These are phyloP conservation scores for Eucalyptus cloeziana DNA, from an alignment of 345 rosid species.

Conservation along the genomic window DNA sequence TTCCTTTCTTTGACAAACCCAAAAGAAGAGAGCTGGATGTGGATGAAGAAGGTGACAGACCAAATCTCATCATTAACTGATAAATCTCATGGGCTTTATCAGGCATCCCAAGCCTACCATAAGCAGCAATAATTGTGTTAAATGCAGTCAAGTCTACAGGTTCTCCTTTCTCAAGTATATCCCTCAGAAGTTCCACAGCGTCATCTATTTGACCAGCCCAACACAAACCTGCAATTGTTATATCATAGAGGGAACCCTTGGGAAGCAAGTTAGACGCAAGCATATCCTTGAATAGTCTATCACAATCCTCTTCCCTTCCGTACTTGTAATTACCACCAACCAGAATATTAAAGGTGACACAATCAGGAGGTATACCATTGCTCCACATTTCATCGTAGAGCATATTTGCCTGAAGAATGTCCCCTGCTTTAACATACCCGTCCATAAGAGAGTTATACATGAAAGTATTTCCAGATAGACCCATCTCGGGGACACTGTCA, in stretches of 20 bases:
- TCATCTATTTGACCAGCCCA: slow-evolving; percentile 54
- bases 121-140: slow-evolving; percentile 61
- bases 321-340: slow-evolving; percentile 51
- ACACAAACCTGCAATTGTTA: slow-evolving; percentile 47
- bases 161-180: slow-evolving; percentile 51
- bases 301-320: slow-evolving; percentile 41
- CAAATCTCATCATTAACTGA: slow-evolving; percentile 33
- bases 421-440: slow-evolving; percentile 62
- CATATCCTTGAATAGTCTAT: slow-evolving; percentile 36
- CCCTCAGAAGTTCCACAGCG: slow-evolving; percentile 29
- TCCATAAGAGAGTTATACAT: slow-evolving; percentile 48
- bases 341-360: slow-evolving; percentile 53
- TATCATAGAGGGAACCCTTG: slow-evolving; percentile 26
- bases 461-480: slow-evolving; percentile 29
- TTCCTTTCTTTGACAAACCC: slow-evolving; percentile 47
- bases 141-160: slow-evolving; percentile 38
- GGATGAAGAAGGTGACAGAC: slow-evolving; percentile 44
- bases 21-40: slow-evolving; percentile 53
- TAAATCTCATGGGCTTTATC: slow-evolving; percentile 34
- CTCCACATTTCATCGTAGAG: slow-evolving; percentile 47
- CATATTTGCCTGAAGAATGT: slow-evolving; percentile 35
- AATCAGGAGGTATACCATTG: slow-evolving; percentile 46
- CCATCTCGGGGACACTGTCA: slow-evolving; percentile 25
- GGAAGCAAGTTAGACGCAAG: slow-evolving; percentile 11
- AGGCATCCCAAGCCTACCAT: slow-evolving; percentile 35